Conservation (phyloP, 257 asterid genomes). For the Schizonepeta tenuifolia region DNA sequence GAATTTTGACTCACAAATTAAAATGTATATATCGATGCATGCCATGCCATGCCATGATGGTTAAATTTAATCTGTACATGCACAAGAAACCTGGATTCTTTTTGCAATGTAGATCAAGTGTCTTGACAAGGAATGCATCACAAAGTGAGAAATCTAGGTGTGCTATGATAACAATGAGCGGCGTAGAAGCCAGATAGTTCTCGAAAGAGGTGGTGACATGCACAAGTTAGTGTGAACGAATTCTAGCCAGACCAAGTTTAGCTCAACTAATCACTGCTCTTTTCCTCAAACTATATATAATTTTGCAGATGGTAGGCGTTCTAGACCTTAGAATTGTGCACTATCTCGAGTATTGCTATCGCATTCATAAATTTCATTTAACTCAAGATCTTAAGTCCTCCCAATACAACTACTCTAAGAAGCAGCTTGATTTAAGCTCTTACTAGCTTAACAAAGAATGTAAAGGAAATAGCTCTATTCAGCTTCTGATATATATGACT, state of each 20-base stretch:
- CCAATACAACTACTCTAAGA: not conserved
- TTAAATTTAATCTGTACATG: too few relatives aligned
- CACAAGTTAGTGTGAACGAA: not conserved
- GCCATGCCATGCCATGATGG: too few relatives aligned
- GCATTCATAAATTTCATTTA: not conserved
- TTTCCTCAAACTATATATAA: not conserved
- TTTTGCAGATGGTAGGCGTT: not conserved
- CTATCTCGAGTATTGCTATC: not conserved
- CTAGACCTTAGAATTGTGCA: not conserved
- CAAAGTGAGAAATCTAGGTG: not conserved
- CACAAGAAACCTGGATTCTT: slow-evolving; percentile 27
- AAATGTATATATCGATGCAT: too few relatives aligned
- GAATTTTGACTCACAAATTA: too few relatives aligned
- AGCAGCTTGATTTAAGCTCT: not conserved
- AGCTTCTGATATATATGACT: not conserved
- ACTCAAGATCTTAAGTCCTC: not conserved
- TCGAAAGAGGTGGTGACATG: not conserved
- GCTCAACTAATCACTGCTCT: not conserved
- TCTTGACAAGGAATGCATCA: not conserved
- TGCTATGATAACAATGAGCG: not conserved
- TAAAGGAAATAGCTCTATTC: not conserved
- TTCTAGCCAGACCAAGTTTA: not conserved
- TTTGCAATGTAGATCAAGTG: slow-evolving; percentile 19
- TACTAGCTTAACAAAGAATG: not conserved
- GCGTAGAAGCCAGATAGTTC: slow-evolving; percentile 27